Evolutionary conservation across 148 eudicot species (phyloP).

Genomic region (Nepenthes gracilis): DNA sequence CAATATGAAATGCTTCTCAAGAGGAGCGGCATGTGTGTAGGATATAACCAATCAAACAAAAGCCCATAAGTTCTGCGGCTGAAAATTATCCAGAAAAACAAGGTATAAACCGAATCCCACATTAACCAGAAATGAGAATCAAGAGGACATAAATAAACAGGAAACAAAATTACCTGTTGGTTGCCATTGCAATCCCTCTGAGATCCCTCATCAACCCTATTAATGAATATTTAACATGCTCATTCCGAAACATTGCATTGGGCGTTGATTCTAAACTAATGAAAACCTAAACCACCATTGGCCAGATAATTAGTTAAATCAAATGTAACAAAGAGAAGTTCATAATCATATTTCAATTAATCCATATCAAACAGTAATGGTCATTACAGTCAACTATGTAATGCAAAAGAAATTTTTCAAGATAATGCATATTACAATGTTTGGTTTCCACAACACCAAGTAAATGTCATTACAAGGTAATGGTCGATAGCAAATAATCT

Average conservation of each 20-base stretch:
- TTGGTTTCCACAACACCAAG: too few species aligned
- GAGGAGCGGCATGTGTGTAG: conserved; percentile 79
- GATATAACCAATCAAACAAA: conserved; percentile 96
- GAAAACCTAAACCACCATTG: conserved; percentile 45
- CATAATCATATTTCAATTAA: not conserved
- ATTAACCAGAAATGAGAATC: not conserved
- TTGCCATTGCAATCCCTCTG: conserved; percentile 94
- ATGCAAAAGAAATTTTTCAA: too few species aligned
- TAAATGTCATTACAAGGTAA: too few species aligned
- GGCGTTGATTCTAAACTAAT: conserved; percentile 63
- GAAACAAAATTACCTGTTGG: conserved; percentile 49
- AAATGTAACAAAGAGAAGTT: not conserved
- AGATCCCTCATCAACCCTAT: conserved; percentile 93
- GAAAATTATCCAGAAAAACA: conserved; percentile 14
- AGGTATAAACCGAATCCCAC: not conserved
- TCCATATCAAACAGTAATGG: too few species aligned
- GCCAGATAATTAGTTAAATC: not conserved
- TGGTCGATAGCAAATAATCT: too few species aligned
- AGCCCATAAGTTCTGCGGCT: conserved; percentile 92
- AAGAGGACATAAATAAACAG: not conserved
- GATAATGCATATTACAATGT: too few species aligned
- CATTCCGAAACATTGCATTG: conserved; percentile 74
- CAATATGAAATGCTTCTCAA: conserved; percentile 87
- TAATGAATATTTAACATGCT: conserved; percentile 64
- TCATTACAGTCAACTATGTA: too few species aligned